Evolutionary conservation across 2,329 filamentous ascomycete genomes (phyloP), one percentile per base, ranked within the genome.

Genomic region (Colletotrichum tropicale): DNA sequence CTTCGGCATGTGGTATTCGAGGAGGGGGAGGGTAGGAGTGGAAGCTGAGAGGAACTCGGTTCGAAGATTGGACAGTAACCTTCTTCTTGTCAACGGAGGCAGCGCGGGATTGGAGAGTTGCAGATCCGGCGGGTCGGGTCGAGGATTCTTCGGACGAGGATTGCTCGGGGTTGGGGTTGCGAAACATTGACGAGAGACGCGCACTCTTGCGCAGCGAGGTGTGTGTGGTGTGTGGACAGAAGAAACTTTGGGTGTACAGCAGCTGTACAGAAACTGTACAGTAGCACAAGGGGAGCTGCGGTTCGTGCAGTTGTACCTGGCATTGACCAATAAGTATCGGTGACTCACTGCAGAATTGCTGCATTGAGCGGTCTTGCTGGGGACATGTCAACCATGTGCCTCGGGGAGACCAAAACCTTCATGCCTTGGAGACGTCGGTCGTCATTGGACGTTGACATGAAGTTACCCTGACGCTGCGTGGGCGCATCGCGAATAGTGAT

Each of bases 101-200:
- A 62, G 30, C 13, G 30, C 55, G 61, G 72, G 61, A 62, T 72
- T 61, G 72, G 68, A 24, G 38, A 68, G 70, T 26, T 64, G 61
- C 70, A 74, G 77, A 78, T 77, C 78, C 78, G 76, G 68, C 76
- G 78, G 77, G 67, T 77, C 77, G 78, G 78, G 69, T 80, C 77
- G 72, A 76, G 74, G 36, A 60, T 66, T 65, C 66, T 75, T 76
- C 75, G 71, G 75, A 75, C 75, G 74, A 76, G 36, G 48, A 66
- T 66, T 74, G 66, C 58, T 76, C 65, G 69, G n/a, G 67, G 28
- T 56, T 62, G 62, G 38, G 62, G 58, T 48, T 74, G 70, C 56
- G 70, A 74, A 69, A 74, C 26, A 21, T 65, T 28, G 62, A 52
- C 38, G n/a, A 66, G 62, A 52, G 36, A 62, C 38, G 30, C 30